Evolutionary conservation across 768 basidiomycete genomes (phyloP), one percentile per base, ranked within the genome.

Genomic region (Suillus bovinus): DNA sequence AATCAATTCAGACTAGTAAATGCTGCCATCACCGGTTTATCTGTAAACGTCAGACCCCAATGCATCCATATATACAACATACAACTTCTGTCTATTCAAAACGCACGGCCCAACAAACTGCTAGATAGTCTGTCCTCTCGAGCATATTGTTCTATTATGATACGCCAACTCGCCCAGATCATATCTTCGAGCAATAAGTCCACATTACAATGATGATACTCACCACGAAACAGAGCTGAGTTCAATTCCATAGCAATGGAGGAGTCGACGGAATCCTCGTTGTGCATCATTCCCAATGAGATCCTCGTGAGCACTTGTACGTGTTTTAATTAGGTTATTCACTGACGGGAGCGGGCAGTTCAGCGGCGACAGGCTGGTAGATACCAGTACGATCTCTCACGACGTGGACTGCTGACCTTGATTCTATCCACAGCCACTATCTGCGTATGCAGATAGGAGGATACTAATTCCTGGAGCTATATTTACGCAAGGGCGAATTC

Each of bases 61-160:
- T 17, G 49, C 60, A 29, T 27, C 38, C 5, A 24, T 50, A n/a
- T 75, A 85, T 33, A 74, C 81, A 0, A 73, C 80, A 0, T 83
- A 80, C 56, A 83, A 79, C 62, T 72, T 54, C n/a, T n/a, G 41
- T 52, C 4, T 62, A 68, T 56, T 58, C 55, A 39, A n/a, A 10
- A 20, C 8, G 17, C 20, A 10, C 10, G 9, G 20, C 20, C 20
- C n/a, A 46, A 22, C 11, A 5, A 5, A n/a, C n/a, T 46, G 11
- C 22, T 22, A 5, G 44, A 13, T 13, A 22, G 44, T 11, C 11
- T 46, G 44, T 22, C 13, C 22, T 46, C 62, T 74, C 70, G 60
- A 24, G 67, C 75, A 11, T 83, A 5, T 56, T 88, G 22, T 89
- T 88, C 71, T 88, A 89, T 64, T 88, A 89, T 64, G 82, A 89